Percentiles rank a stretch among this genome's conserved stretches.
These are phyloP conservation scores for Oxyria digyna DNA, from an alignment of 148 eudicot genomes.

Conservation along the genomic window DNA sequence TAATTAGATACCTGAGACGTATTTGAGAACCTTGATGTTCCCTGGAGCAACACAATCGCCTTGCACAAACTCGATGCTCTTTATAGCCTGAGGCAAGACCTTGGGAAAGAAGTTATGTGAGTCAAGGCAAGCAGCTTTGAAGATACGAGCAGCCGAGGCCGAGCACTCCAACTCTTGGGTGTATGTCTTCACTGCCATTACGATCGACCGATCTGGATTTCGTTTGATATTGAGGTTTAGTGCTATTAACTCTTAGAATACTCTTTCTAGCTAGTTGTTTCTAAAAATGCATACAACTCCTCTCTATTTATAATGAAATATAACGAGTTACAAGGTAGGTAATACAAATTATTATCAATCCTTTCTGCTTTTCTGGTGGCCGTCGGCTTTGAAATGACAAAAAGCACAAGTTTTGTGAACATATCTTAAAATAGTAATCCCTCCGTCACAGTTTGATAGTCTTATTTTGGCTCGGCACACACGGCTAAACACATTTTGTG, in stretches of 20 bases:
- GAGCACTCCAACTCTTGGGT: conserved; percentile 1
- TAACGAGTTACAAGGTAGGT: background rate
- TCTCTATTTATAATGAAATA: background rate
- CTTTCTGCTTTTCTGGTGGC: no score
- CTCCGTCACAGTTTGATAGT: no score
- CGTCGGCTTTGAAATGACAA: no score
- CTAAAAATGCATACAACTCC: background rate
- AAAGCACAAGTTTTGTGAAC: no score
- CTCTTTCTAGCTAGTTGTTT: background rate
- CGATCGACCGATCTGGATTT: background rate
- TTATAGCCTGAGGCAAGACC: conserved; percentile 4
- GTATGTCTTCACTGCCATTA: conserved; percentile 8
- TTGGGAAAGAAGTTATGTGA: conserved; percentile 12
- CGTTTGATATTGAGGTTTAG: background rate
- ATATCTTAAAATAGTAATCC: no score
- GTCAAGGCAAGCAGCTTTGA: conserved; percentile 12
- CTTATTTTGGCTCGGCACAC: no score
- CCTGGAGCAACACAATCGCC: conserved; percentile 9
- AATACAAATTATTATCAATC: no score
- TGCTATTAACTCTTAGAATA: background rate
- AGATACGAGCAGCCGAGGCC: background rate
- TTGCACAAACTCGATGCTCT: conserved; percentile 8
- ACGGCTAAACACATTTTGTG: no score
- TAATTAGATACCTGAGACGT: conserved; percentile 4
- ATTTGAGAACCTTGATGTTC: conserved; percentile 5